Base-by-base conservation (phyloP, 805 yeast genomes). In the Candida alai region DNA sequence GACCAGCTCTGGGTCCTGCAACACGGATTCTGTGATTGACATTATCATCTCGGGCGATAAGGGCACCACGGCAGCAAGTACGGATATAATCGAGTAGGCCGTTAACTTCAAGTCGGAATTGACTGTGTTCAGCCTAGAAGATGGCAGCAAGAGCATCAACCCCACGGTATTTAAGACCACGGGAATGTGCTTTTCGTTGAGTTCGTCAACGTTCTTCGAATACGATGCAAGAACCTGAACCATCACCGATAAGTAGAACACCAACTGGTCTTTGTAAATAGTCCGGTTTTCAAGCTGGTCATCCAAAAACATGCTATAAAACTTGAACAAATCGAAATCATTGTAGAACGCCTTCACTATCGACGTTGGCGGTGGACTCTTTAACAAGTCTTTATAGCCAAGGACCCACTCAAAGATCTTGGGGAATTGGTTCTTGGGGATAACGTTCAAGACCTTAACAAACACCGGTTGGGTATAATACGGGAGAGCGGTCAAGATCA, bases 21-120 rank as follows among this genome's bases (percentile, higher is more conserved):
- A 43, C 10, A 66, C 53, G 1, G 67, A 51, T 17, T 52, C 54
- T 4, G 70, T 58, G 31, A 66, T 49, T 3, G 66, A 48, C 14
- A 42, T 41, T 12, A 61, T 49, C 15, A 63, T 40, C 10, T 51
- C 55, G 17, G 48, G 26, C 5, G 58, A 41, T 30, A 93, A 67
- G 5, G 86, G 82, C 31, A 80, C 70, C 29, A 90, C 81, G 3
- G 90, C 70, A 5, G 83, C 74, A 33, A 89, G 62, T 2, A 90
- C 96, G 0, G 90, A 75, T 16, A 90, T 54, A 10, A 88, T 67
- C 30, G 95, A 84, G 55, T 85, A 90, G 2, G 90, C 87, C 13
- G 96, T 81, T 39, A 86, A 71, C 54, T 84, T 93, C 32, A 80
- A 70, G 48, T 86, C 94, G 24, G 63, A 30, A 5, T 39, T 36